Conservation (phyloP, 495 filamentous ascomycete species). For the Cenococcum geophilum region DNA sequence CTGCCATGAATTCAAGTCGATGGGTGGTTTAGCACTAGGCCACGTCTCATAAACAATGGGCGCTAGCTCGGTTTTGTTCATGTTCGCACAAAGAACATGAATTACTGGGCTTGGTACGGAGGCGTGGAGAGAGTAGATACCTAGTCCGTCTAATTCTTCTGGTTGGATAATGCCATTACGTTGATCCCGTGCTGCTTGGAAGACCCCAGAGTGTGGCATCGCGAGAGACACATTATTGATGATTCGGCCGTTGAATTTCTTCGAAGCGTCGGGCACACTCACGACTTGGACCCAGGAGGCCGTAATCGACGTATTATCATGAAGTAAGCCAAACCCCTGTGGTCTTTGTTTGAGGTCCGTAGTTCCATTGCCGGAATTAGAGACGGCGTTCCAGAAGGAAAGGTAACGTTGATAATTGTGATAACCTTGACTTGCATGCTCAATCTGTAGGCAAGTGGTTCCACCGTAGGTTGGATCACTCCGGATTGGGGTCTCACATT, state of each 20-base stretch:
- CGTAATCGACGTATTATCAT: constrained; percentile 59
- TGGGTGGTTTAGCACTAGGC: constrained; percentile 41
- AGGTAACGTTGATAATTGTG: constrained; percentile 49
- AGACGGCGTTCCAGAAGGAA: constrained; percentile 45
- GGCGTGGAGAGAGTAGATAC: constrained; percentile 58
- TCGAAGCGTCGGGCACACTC: constrained; percentile 45
- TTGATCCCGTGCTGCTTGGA: constrained; percentile 51
- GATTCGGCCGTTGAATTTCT: constrained; percentile 43
- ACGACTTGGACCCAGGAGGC: constrained; percentile 54
- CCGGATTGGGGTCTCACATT: constrained; percentile 56
- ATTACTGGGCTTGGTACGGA: constrained; percentile 59
- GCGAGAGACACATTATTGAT: constrained; percentile 69
- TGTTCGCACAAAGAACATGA: constrained; percentile 63
- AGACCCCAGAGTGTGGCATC: constrained; percentile 64
- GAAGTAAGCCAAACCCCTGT: constrained; percentile 49
- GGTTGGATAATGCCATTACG: constrained; percentile 63
- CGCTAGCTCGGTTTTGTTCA: constrained; percentile 50
- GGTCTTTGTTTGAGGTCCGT: constrained; percentile 44
- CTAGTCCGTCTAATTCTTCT: constrained; percentile 55
- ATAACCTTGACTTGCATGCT: constrained; percentile 57
- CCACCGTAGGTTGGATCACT: constrained; percentile 39
- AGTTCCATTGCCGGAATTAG: constrained; percentile 37
- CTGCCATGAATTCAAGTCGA: constrained; percentile 34
- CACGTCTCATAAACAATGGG: constrained; percentile 58
- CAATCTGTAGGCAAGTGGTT: constrained; percentile 55